Evolutionary conservation across 1,284 basidiomycete genomes (phyloP).

Genomic region (Ganoderma resinaceum): DNA sequence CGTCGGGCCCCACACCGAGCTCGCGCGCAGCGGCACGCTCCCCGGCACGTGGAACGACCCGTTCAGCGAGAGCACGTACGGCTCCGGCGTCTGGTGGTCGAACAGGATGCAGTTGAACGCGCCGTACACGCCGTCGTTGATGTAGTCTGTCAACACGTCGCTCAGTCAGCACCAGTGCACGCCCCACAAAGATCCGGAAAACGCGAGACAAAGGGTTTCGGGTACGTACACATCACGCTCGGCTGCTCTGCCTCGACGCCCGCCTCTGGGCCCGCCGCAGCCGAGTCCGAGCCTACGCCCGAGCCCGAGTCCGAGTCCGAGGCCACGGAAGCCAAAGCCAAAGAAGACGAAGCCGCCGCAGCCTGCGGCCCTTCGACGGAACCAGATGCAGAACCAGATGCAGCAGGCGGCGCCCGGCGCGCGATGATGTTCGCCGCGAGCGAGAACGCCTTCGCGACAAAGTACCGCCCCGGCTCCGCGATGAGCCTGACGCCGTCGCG

Average conservation of each 20-base stretch:
- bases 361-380: too few species aligned
- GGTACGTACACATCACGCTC: slow-evolving; percentile 85
- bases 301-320: neutral
- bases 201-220: slow-evolving; percentile 19
- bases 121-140: slow-evolving; percentile 98
- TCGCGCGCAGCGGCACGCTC: slow-evolving; percentile 51
- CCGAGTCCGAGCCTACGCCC: neutral
- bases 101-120: slow-evolving; percentile 95
- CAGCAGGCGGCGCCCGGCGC: slow-evolving; percentile 66
- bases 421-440: slow-evolving; percentile 96
- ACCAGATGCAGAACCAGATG: too few species aligned
- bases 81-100: slow-evolving; percentile 79
- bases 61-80: slow-evolving; percentile 63
- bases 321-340: neutral
- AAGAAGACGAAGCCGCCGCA: too few species aligned
- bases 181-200: neutral
- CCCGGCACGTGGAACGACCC: slow-evolving; percentile 53
- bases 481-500: slow-evolving; percentile 83
- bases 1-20: slow-evolving; percentile 76
- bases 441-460: slow-evolving; percentile 92
- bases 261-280: neutral
- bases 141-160: slow-evolving; percentile 72
- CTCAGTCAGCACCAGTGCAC: neutral
- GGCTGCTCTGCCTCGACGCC: slow-evolving; percentile 57
- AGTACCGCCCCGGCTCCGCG: slow-evolving; percentile 96